phyloP scores from a whole-genome alignment of 1,139 yeast genomes.

The Suhomyces bolitotheri region DNA sequence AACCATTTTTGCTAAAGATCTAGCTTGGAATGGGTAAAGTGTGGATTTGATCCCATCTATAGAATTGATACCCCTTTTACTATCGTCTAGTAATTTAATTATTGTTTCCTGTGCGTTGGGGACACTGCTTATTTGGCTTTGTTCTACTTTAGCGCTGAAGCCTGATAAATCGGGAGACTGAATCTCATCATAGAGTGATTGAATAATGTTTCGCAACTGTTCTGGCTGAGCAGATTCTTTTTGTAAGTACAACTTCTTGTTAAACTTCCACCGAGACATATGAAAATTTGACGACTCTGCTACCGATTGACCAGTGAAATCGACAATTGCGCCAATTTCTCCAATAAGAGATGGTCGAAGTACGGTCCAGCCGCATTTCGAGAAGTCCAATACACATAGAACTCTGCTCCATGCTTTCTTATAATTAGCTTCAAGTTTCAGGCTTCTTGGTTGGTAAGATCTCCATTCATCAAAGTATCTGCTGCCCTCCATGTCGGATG shows the following conservation, averaged over 20 bases:
- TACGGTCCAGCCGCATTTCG: conserved; percentile 20
- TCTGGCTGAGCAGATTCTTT: neutral
- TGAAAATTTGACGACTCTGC: conserved; percentile 25
- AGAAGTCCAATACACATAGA: conserved; percentile 41
- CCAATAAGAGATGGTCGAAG: neutral
- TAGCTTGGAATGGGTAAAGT: conserved; percentile 57
- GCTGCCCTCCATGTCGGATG: conserved; percentile 45
- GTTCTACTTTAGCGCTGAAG: conserved; percentile 6
- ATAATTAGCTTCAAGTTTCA: conserved; percentile 28
- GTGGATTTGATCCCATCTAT: conserved; percentile 52
- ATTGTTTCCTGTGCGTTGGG: conserved; percentile 5
- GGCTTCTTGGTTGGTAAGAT: conserved; percentile 4
- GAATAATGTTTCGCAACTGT: conserved; percentile 22
- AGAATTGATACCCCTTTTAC: conserved; percentile 3
- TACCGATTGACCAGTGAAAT: conserved; percentile 1
- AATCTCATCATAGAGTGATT: conserved; percentile 38
- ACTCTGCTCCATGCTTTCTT: conserved; percentile 33
- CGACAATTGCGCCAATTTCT: neutral
- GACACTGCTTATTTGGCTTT: neutral
- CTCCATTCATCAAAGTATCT: conserved; percentile 36
- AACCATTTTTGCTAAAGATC: conserved; percentile 60
- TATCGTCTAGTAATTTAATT: neutral
- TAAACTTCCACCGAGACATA: conserved; percentile 31
- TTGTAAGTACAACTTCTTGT: conserved; percentile 3
- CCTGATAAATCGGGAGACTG: conserved; percentile 38